A percentile compares a stretch with the other conserved stretches of the same genome.
Conservation (phyloP, 495 filamentous ascomycete genomes). For the Aspergillus ostianus region DNA sequence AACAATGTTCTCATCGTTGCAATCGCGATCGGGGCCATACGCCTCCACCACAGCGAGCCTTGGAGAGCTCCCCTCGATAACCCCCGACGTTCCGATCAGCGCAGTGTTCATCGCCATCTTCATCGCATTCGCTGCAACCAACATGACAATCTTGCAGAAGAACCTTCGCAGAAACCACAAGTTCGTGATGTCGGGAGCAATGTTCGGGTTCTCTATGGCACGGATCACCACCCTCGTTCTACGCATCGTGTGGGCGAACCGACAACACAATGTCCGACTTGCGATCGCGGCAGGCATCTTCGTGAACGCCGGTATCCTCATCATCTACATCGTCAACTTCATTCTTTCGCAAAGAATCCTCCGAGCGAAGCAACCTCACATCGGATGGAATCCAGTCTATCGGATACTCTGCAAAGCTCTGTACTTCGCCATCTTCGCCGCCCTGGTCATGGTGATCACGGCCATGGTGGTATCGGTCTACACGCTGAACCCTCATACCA, state of each 20-base stretch:
- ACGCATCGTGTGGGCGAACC: conserved; percentile 53
- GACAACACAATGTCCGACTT: conserved; percentile 46
- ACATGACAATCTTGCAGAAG: conserved; percentile 64
- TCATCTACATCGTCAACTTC: conserved; percentile 81
- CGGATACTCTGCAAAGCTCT: conserved; percentile 52
- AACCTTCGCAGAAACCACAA: conserved; percentile 61
- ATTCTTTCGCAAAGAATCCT: conserved; percentile 76
- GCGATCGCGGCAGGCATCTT: conserved; percentile 74
- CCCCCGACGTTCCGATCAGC: conserved; percentile 63
- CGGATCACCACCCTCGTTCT: conserved; percentile 62
- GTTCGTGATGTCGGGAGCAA: conserved; percentile 65
- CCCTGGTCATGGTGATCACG: conserved; percentile 68
- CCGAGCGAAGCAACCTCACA: conserved; percentile 65
- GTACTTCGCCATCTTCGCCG: conserved; percentile 58
- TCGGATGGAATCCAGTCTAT: conserved; percentile 63
- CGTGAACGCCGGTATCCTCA: conserved; percentile 69
- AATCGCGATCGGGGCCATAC: conserved; percentile 36
- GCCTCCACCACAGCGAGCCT: conserved; percentile 46
- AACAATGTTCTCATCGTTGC: conserved; percentile 11
- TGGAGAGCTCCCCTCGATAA: conserved; percentile 55
- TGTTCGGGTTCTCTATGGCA: conserved; percentile 79
- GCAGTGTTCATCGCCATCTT: conserved; percentile 66
- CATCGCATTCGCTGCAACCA: conserved; percentile 51
- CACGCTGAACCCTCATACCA: conserved; percentile 53
- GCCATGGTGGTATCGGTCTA: conserved; percentile 64